These are phyloP conservation scores for Grigorovia jiainica DNA, from an alignment of 805 yeast species.

Conservation along the genomic window DNA sequence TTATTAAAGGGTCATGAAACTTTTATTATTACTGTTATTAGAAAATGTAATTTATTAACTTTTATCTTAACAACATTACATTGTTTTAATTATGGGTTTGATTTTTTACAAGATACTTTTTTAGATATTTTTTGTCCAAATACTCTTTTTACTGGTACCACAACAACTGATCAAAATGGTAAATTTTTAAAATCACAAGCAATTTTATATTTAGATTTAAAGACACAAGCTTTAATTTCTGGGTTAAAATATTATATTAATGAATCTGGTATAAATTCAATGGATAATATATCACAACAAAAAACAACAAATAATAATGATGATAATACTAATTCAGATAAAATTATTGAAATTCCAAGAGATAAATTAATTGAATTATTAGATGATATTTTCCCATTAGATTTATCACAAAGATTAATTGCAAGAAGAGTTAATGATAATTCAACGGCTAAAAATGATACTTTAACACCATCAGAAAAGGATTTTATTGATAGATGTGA, in stretches of 20 bases:
- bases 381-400: slow-evolving; percentile 64
- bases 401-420: slow-evolving; percentile 37
- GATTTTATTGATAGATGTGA: slow-evolving; percentile 73
- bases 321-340: slow-evolving; percentile 3
- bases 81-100: slow-evolving; percentile 77
- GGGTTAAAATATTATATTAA: slow-evolving; percentile 45
- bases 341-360: slow-evolving; percentile 6
- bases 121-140: slow-evolving; percentile 81
- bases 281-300: too few species aligned
- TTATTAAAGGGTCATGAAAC: slow-evolving; percentile 52
- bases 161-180: slow-evolving; percentile 27
- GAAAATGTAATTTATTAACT: slow-evolving; percentile 82
- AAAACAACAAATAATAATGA: too few species aligned
- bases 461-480: slow-evolving; percentile 61
- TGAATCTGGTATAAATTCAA: neutral
- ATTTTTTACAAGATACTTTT: slow-evolving; percentile 74
- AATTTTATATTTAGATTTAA: slow-evolving; percentile 69
- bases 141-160: slow-evolving; percentile 19
- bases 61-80: slow-evolving; percentile 84
- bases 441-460: slow-evolving; percentile 24
- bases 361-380: slow-evolving; percentile 41
- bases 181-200: slow-evolving; percentile 75
- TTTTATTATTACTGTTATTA: slow-evolving; percentile 38
- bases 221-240: slow-evolving; percentile 91
- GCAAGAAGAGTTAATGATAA: slow-evolving; percentile 15